Conservation (phyloP, 2,329 filamentous ascomycete species). For the Erysiphe neolycopersici region DNA sequence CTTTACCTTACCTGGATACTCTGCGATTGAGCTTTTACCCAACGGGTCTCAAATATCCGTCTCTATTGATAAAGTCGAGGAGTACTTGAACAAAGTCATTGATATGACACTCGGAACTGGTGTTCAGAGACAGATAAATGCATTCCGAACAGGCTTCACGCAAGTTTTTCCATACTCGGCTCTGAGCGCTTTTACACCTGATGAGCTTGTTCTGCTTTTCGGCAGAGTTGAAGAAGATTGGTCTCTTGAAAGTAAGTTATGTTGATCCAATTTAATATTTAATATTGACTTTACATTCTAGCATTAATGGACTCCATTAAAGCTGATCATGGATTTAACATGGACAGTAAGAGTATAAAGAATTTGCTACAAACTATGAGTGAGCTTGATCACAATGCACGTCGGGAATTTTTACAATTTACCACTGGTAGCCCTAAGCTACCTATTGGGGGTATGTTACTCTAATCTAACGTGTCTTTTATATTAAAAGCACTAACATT, state of each 20-base stretch:
- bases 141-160: conserved; percentile 75
- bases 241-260: conserved; percentile 71
- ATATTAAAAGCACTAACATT: conserved; percentile 12
- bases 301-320: conserved; percentile 96
- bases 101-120: conserved; percentile 78
- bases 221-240: conserved; percentile 85
- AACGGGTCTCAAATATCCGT: conserved; percentile 50
- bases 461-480: not conserved
- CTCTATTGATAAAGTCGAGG: conserved; percentile 72
- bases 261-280: not conserved
- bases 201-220: conserved; percentile 85
- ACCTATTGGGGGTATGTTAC: conserved; percentile 67
- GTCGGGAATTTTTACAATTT: conserved; percentile 89
- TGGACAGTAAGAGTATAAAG: conserved; percentile 87
- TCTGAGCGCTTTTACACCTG: conserved; percentile 76
- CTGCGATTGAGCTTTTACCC: conserved; percentile 54
- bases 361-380: conserved; percentile 92
- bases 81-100: conserved; percentile 70
- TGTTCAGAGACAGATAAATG: conserved; percentile 68
- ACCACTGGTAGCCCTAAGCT: conserved; percentile 95
- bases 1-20: conserved; percentile 83
- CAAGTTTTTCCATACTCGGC: conserved; percentile 92
- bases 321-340: conserved; percentile 93
- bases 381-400: conserved; percentile 44
- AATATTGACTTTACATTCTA: conserved; percentile 14